phyloP scores from a whole-genome alignment of 2,329 filamentous ascomycete genomes.

The Ceratocystis papillata region DNA sequence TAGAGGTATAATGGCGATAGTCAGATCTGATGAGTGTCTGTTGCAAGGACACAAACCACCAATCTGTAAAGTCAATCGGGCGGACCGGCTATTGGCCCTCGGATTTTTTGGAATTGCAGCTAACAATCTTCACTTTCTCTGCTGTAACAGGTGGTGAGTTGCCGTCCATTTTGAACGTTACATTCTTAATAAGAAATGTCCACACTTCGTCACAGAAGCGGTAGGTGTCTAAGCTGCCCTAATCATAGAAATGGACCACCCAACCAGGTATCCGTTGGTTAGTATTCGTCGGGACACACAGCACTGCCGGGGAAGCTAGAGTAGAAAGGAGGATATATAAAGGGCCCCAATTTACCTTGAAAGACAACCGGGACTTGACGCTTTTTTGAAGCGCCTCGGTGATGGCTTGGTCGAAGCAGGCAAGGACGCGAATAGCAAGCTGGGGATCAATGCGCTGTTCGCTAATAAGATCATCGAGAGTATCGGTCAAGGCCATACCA shows the following conservation, averaged over 20 bases:
- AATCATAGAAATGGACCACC: not conserved
- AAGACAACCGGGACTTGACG: constrained; percentile 80
- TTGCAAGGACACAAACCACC: not conserved
- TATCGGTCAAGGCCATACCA: constrained; percentile 86
- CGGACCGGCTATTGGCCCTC: constrained; percentile 31
- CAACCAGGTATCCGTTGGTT: not conserved
- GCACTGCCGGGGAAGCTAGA: not conserved
- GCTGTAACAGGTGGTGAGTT: constrained; percentile 60
- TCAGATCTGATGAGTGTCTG: not conserved
- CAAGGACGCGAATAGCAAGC: constrained; percentile 94
- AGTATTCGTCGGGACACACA: not conserved
- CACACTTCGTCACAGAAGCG: constrained; percentile 99
- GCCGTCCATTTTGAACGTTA: constrained; percentile 95
- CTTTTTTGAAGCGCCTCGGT: constrained; percentile 84
- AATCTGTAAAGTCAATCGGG: not conserved
- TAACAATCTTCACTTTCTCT: constrained; percentile 96
- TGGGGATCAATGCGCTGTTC: constrained; percentile 93
- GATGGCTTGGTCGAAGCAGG: constrained; percentile 88
- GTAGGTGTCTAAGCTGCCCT: constrained; percentile 97
- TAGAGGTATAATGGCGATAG: too few species aligned
- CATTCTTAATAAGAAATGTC: constrained; percentile 98
- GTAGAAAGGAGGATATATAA: not conserved
- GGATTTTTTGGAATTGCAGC: constrained; percentile 77
- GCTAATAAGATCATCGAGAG: constrained; percentile 91
- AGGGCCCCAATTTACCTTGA: constrained; percentile 57